phyloP scores from a whole-genome alignment of 1,284 basidiomycete genomes.

The Anthracocystis panici-leucophaei region DNA sequence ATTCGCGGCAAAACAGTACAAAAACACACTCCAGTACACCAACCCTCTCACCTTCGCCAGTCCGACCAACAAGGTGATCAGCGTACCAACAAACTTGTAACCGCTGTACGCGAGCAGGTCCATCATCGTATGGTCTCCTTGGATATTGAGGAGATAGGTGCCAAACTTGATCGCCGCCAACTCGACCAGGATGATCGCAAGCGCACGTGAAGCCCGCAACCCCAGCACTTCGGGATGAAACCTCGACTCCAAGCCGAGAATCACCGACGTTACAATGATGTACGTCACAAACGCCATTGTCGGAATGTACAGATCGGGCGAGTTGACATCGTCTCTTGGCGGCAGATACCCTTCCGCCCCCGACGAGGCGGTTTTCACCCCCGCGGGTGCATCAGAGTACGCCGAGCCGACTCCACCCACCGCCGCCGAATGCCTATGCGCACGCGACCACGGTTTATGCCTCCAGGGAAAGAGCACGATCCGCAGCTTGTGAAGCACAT shows the following conservation, averaged over 20 bases:
- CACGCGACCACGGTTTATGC: conserved; percentile 73
- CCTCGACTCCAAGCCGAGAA: conserved; percentile 83
- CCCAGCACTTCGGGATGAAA: conserved; percentile 94
- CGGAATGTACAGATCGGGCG: conserved; percentile 96
- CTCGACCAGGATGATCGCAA: conserved; percentile 73
- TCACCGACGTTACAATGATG: conserved; percentile 83
- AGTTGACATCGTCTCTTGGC: conserved; percentile 94
- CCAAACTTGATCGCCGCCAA: conserved; percentile 89
- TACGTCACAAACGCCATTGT: conserved; percentile 97
- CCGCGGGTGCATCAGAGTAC: conserved; percentile 25
- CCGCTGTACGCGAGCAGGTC: conserved; percentile 82
- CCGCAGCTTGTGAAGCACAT: conserved; percentile 89
- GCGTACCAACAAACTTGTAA: conserved; percentile 86
- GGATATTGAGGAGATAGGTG: conserved; percentile 89
- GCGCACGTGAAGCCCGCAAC: conserved; percentile 82
- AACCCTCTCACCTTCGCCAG: conserved; percentile 71
- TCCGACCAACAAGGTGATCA: conserved; percentile 61
- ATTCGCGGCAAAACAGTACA: conserved; percentile 88
- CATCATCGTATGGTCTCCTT: conserved; percentile 76
- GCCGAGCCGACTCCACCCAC: conserved; percentile 29
- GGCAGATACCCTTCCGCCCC: conserved; percentile 75
- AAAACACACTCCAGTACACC: conserved; percentile 79
- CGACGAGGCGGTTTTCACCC: conserved; percentile 27
- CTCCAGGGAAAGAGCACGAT: conserved; percentile 96
- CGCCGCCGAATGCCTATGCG: conserved; percentile 52